phyloP scores from a whole-genome alignment of 2,329 filamentous ascomycete genomes.

The Falciphora oryzae region DNA sequence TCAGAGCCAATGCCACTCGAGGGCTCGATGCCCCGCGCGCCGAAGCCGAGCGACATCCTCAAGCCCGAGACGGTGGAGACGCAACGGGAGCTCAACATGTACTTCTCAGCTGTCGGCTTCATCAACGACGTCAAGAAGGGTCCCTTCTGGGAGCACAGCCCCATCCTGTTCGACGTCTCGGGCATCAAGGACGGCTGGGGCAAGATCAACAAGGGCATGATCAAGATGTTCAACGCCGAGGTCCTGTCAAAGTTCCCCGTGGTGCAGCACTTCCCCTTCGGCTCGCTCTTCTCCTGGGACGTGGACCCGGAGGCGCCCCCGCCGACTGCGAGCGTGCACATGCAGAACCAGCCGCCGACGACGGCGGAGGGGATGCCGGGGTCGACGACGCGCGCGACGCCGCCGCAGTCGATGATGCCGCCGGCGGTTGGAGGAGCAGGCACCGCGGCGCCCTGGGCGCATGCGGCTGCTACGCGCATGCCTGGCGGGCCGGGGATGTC shows the following conservation, averaged over 20 bases:
- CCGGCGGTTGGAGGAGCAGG: background rate
- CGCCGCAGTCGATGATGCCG: background rate
- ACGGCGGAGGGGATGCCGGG: constrained; percentile 7
- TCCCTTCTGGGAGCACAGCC: constrained; percentile 95
- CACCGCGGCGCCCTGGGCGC: constrained; percentile 23
- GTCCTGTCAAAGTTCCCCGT: constrained; percentile 96
- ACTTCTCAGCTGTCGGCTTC: constrained; percentile 93
- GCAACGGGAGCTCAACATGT: constrained; percentile 69
- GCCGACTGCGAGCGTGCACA: constrained; percentile 48
- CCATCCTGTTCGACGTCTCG: constrained; percentile 89
- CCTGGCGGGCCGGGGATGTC: constrained; percentile 26
- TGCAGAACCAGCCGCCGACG: constrained; percentile 44
- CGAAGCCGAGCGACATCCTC: constrained; percentile 64
- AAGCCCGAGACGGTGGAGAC: constrained; percentile 59
- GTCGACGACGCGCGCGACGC: background rate
- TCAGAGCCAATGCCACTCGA: constrained; percentile 64
- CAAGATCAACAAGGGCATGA: constrained; percentile 98
- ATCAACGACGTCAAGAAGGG: constrained; percentile 96
- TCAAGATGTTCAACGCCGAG: constrained; percentile 99
- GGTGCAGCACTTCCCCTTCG: constrained; percentile 91
- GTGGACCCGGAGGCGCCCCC: constrained; percentile 53
- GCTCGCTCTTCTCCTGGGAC: constrained; percentile 74
- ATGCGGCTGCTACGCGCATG: constrained; percentile 18
- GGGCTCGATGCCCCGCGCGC: constrained; percentile 67
- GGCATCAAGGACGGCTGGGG: constrained; percentile 92